These are phyloP conservation scores for Spathaspora arborariae DNA, from an alignment of 805 yeast genomes.

Conservation along the genomic window DNA sequence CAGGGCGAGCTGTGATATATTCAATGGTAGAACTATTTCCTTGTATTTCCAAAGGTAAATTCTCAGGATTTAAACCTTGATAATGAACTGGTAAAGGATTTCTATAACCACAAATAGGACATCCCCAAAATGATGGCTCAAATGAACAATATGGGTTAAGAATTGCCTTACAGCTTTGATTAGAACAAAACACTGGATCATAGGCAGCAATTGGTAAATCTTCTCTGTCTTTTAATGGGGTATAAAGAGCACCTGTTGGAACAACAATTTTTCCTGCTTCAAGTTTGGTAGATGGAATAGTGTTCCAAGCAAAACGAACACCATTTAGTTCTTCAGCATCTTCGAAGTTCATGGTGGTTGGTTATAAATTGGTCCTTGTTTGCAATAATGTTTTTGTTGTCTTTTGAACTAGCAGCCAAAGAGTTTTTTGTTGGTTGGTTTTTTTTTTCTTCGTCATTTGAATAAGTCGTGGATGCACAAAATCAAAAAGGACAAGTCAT, in stretches of 20 bases:
- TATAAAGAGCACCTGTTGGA: conserved; percentile 90
- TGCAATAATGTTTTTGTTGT: neutral
- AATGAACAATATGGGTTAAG: conserved; percentile 84
- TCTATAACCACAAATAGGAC: conserved; percentile 77
- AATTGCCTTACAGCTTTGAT: conserved; percentile 74
- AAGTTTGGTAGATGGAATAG: conserved; percentile 81
- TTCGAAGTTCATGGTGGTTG: conserved; percentile 34
- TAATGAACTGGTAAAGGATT: conserved; percentile 82
- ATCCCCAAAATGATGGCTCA: conserved; percentile 80
- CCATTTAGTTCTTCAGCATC: conserved; percentile 44
- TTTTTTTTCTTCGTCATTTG: too few species aligned
- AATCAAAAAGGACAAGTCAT: neutral
- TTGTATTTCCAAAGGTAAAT: conserved; percentile 77
- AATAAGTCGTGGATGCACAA: neutral
- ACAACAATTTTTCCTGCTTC: conserved; percentile 91
- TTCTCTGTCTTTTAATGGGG: conserved; percentile 83
- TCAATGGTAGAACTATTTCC: conserved; percentile 74
- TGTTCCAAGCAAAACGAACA: conserved; percentile 50
- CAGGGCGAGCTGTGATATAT: conserved; percentile 78
- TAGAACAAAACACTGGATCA: conserved; percentile 48
- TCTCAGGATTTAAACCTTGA: conserved; percentile 68
- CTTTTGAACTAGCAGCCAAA: neutral
- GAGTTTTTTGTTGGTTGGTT: neutral
- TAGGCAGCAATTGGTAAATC: conserved; percentile 57
- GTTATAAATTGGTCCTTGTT: neutral